phyloP scores from a whole-genome alignment of 192 early-diverging fungal genomes.

The Kickxella alabastrina region DNA sequence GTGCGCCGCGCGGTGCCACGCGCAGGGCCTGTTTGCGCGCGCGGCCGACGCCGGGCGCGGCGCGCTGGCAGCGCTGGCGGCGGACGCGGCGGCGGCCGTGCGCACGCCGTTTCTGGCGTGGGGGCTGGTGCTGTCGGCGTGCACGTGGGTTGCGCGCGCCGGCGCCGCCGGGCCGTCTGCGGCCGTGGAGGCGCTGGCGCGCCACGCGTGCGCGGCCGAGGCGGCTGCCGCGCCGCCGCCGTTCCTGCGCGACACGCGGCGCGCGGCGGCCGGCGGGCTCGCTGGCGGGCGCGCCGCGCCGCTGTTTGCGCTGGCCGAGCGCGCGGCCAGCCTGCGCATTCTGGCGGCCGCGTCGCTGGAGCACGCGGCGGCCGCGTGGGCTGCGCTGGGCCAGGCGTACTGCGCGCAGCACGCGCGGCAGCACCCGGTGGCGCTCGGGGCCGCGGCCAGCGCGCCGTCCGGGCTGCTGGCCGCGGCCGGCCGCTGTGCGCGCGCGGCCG shows the following conservation, averaged over 20 bases:
- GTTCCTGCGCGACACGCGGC: constrained; percentile 17
- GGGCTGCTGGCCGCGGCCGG: constrained; percentile 27
- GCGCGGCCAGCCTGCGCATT: constrained; percentile 20
- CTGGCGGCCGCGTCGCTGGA: constrained; percentile 9
- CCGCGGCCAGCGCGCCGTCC: background rate
- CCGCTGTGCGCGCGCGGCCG: constrained; percentile 49
- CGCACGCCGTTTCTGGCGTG: constrained; percentile 52
- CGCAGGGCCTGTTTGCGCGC: constrained; percentile 63
- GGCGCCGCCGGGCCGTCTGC: background rate
- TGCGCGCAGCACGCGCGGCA: constrained; percentile 6
- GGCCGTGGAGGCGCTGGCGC: constrained; percentile 1
- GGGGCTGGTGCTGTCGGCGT: constrained; percentile 61
- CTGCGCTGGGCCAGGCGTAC: constrained; percentile 29
- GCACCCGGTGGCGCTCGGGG: constrained; percentile 1
- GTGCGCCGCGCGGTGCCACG: constrained; percentile 22
- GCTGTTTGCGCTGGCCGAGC: constrained; percentile 23
- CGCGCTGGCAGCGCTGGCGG: constrained; percentile 38
- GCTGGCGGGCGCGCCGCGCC: constrained; percentile 1
- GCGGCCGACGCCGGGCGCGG: constrained; percentile 54
- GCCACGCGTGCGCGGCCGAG: background rate
- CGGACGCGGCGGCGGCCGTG: constrained; percentile 14
- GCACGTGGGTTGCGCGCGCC: constrained; percentile 27
- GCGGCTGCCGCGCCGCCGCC: background rate
- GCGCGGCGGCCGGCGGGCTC: background rate
- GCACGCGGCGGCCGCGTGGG: constrained; percentile 35